Evolutionary conservation across 345 rosid species (phyloP).

Genomic region (Lenwebbia sp.): DNA sequence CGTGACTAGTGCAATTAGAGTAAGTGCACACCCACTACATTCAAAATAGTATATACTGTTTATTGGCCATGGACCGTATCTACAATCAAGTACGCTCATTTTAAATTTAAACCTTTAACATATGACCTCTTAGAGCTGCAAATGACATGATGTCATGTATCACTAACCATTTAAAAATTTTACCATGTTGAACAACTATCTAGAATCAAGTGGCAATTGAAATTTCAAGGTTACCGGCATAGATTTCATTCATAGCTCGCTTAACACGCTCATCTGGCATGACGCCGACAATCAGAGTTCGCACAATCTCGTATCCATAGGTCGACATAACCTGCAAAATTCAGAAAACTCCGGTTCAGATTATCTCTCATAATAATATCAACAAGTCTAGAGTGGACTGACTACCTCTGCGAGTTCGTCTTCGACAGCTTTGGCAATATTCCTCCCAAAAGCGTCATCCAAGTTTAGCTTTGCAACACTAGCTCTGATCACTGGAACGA

Average conservation of each 20-base stretch:
- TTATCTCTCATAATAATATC: neutral
- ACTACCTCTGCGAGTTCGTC: conserved; percentile 21
- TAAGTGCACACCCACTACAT: neutral
- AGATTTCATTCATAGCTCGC: conserved; percentile 13
- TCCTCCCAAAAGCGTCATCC: conserved; percentile 20
- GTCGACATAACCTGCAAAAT: conserved; percentile 9
- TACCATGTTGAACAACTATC: neutral
- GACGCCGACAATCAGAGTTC: conserved; percentile 3
- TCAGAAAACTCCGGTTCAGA: neutral
- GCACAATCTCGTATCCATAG: conserved; percentile 12
- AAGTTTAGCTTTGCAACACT: conserved; percentile 10
- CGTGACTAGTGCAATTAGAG: neutral
- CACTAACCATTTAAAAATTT: neutral
- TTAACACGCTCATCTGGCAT: conserved; percentile 7
- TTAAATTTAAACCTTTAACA: neutral
- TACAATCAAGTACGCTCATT: neutral
- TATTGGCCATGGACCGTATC: neutral
- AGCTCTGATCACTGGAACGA: conserved; percentile 11
- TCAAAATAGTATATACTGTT: neutral
- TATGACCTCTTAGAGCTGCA: neutral
- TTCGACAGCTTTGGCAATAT: conserved; percentile 24
- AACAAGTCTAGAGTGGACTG: neutral
- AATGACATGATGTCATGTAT: neutral
- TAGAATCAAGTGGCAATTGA: neutral
- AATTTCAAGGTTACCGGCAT: conserved; percentile 2